These are phyloP conservation scores for Colletotrichum sp. DNA, from an alignment of 2,329 filamentous ascomycete species.

Conservation along the genomic window DNA sequence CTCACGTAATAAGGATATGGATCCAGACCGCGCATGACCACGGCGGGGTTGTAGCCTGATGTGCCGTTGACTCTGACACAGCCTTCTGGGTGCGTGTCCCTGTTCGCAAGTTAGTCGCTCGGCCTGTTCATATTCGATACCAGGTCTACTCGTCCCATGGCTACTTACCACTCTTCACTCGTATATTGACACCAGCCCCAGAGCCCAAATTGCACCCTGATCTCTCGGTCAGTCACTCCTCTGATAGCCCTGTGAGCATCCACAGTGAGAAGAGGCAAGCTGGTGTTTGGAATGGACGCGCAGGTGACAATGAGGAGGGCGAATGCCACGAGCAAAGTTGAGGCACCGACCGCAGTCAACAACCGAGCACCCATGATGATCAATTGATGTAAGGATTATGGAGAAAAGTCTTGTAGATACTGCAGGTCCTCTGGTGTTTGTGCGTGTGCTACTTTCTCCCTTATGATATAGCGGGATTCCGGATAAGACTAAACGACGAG, in stretches of 20 bases:
- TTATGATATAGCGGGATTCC: accelerated
- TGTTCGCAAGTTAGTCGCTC: no score
- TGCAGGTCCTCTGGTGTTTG: no score
- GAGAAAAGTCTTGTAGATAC: no score
- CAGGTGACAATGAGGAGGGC: background rate
- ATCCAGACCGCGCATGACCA: background rate
- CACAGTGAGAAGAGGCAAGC: background rate
- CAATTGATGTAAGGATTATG: accelerated
- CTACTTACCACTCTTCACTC: background rate
- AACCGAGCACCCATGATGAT: background rate
- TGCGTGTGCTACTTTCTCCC: no score
- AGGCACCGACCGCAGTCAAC: background rate
- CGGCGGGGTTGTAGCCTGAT: background rate
- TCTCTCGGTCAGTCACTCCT: background rate
- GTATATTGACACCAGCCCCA: background rate
- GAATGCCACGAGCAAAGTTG: background rate
- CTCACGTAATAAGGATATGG: no score
- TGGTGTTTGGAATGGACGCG: background rate
- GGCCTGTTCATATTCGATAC: no score
- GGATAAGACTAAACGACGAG: no score
- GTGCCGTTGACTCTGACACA: background rate
- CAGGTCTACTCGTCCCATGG: accelerated
- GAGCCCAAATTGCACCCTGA: background rate
- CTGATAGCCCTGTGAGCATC: background rate
- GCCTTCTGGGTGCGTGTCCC: background rate